These are phyloP conservation scores for Blastobotrys arbuscula DNA, from an alignment of 1,139 yeast species.

Conservation along the genomic window DNA sequence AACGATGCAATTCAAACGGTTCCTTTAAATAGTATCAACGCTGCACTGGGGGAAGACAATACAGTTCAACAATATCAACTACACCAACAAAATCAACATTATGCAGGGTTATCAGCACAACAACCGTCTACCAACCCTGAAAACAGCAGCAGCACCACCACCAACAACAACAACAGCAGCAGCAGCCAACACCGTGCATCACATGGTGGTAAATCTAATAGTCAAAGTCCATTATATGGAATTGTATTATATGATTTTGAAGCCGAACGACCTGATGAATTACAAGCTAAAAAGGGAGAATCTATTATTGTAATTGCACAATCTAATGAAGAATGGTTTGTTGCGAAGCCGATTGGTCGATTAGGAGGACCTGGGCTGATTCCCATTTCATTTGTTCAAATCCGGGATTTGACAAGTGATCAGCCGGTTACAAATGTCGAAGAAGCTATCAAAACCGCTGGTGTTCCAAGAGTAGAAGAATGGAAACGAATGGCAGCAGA, in stretches of 20 bases:
- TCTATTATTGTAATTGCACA: slow-evolving; percentile 91
- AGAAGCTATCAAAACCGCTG: slow-evolving; percentile 55
- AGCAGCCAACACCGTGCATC: background rate
- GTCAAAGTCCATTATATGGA: slow-evolving; percentile 47
- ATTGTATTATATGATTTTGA: slow-evolving; percentile 72
- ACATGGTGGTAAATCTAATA: slow-evolving; percentile 4
- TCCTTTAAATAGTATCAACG: slow-evolving; percentile 21
- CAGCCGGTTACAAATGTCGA: slow-evolving; percentile 44
- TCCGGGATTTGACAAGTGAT: slow-evolving; percentile 70
- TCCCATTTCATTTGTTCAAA: slow-evolving; percentile 84
- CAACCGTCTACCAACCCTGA: background rate
- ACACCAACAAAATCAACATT: slow-evolving; percentile 8
- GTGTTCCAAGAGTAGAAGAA: slow-evolving; percentile 86
- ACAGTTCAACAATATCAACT: slow-evolving; percentile 9
- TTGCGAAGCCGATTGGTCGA: slow-evolving; percentile 91
- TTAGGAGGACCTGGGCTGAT: slow-evolving; percentile 96
- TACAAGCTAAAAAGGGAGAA: slow-evolving; percentile 80
- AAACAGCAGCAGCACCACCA: background rate
- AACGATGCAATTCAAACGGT: slow-evolving; percentile 38
- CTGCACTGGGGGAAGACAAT: slow-evolving; percentile 11
- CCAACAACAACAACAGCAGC: background rate
- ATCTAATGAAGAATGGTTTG: slow-evolving; percentile 94
- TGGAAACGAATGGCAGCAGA: slow-evolving; percentile 91
- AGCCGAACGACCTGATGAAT: slow-evolving; percentile 87
- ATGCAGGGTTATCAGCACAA: background rate